Evolutionary conservation across 2,329 filamentous ascomycete genomes (phyloP).

Genomic region (Botryotinia globosa): DNA sequence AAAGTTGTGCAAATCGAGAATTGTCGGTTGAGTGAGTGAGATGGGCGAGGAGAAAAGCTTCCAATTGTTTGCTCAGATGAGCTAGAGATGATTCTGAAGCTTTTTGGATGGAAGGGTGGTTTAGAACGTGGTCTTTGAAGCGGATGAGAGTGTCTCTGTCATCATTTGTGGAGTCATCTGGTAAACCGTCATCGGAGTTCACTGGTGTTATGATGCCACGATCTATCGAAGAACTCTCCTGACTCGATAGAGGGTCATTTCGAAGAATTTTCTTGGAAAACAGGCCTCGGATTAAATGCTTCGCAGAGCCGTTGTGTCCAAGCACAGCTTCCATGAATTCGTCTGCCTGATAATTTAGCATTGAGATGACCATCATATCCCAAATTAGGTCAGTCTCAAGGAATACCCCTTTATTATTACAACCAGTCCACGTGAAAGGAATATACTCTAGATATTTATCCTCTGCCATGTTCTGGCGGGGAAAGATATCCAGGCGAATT

Average conservation of each 20-base stretch:
- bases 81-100: background rate
- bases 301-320: background rate
- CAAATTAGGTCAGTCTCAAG: background rate
- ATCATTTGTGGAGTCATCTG: background rate
- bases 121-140: background rate
- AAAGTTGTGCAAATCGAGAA: background rate
- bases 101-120: background rate
- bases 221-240: background rate
- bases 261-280: background rate
- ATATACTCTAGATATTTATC: slow-evolving; percentile 13
- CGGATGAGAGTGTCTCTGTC: background rate
- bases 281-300: background rate
- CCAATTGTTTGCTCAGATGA: background rate
- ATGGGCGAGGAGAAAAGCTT: background rate
- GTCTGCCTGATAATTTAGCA: slow-evolving; percentile 8
- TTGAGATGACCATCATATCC: slow-evolving; percentile 8
- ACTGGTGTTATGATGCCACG: background rate
- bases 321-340: slow-evolving; percentile 3
- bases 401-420: background rate
- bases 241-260: background rate
- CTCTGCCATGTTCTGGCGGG: background rate
- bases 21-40: background rate
- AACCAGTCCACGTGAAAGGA: slow-evolving; percentile 11
- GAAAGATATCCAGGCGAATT: background rate
- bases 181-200: background rate